A percentile compares a stretch with the other conserved stretches of the same genome.
Evolutionary conservation across 2,329 filamentous ascomycete species (phyloP).

Genomic region (Colletotrichum eremochloae): DNA sequence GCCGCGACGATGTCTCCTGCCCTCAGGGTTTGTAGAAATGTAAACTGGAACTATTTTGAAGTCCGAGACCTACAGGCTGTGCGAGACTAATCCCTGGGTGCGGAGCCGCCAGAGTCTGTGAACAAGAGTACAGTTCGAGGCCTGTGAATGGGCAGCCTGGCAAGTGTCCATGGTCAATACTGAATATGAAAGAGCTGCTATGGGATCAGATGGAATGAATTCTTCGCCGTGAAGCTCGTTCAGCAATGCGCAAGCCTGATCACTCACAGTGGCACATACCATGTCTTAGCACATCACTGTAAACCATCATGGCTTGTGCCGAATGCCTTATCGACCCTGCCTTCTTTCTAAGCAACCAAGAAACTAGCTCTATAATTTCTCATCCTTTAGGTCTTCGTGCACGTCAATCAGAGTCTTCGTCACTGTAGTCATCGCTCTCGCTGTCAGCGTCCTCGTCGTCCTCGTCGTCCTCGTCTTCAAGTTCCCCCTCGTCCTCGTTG

Average conservation of each 20-base stretch:
- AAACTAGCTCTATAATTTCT: constrained; percentile 13
- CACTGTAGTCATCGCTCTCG: constrained; percentile 56
- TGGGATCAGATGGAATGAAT: not conserved
- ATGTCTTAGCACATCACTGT: not conserved
- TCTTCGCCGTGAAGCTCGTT: not conserved
- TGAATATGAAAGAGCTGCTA: not conserved
- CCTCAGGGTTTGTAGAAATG: too few species aligned
- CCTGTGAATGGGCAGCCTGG: not conserved
- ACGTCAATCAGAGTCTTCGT: constrained; percentile 49
- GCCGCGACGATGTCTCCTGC: not conserved
- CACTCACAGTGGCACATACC: not conserved
- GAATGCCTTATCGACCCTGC: not conserved
- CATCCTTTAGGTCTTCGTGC: constrained; percentile 23
- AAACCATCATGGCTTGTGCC: not conserved
- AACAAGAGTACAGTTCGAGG: not conserved
- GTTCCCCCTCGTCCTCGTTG: constrained; percentile 70
- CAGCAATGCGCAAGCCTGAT: not conserved
- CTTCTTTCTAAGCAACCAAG: not conserved
- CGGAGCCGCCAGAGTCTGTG: not conserved
- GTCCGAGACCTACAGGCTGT: not conserved
- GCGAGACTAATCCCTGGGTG: not conserved
- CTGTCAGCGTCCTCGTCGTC: constrained; percentile 68
- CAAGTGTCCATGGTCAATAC: too few species aligned
- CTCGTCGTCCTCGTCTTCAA: constrained; percentile 68
- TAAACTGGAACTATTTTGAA: not conserved